These are phyloP conservation scores for Amanita molliuscula DNA, from an alignment of 768 basidiomycete species.

Conservation along the genomic window DNA sequence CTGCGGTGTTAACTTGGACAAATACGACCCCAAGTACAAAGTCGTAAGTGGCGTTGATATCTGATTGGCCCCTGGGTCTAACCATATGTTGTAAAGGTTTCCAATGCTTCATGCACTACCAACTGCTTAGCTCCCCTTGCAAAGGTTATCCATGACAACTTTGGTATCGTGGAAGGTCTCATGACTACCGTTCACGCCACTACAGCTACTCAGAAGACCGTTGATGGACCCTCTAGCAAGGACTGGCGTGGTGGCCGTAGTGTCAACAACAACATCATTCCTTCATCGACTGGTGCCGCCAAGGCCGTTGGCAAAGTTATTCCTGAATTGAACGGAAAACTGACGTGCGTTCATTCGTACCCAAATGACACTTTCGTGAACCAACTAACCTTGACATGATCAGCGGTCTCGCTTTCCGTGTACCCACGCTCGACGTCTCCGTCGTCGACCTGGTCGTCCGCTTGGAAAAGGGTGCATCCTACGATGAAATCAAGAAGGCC, in stretches of 20 bases:
- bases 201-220: slow-evolving; percentile 83
- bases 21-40: slow-evolving; percentile 75
- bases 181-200: slow-evolving; percentile 95
- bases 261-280: slow-evolving; percentile 92
- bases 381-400: background rate
- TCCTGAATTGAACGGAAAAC: slow-evolving; percentile 83
- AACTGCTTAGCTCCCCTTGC: slow-evolving; percentile 94
- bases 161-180: slow-evolving; percentile 83
- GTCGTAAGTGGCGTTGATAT: slow-evolving; percentile 36
- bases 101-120: slow-evolving; percentile 97
- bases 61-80: background rate
- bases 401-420: slow-evolving; percentile 87
- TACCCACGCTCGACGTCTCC: slow-evolving; percentile 86
- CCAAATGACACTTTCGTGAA: background rate
- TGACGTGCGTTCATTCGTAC: slow-evolving; percentile 49
- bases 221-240: slow-evolving; percentile 83
- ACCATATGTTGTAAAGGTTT: slow-evolving; percentile 40
- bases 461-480: slow-evolving; percentile 66
- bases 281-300: slow-evolving; percentile 91
- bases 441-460: slow-evolving; percentile 92
- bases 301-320: slow-evolving; percentile 96
- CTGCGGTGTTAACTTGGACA: slow-evolving; percentile 84
- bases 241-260: slow-evolving; percentile 92
- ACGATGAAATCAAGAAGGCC: slow-evolving; percentile 76
- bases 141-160: slow-evolving; percentile 91